Conservation (phyloP, 2,329 filamentous ascomycete genomes). For the Curvularia lunata region DNA sequence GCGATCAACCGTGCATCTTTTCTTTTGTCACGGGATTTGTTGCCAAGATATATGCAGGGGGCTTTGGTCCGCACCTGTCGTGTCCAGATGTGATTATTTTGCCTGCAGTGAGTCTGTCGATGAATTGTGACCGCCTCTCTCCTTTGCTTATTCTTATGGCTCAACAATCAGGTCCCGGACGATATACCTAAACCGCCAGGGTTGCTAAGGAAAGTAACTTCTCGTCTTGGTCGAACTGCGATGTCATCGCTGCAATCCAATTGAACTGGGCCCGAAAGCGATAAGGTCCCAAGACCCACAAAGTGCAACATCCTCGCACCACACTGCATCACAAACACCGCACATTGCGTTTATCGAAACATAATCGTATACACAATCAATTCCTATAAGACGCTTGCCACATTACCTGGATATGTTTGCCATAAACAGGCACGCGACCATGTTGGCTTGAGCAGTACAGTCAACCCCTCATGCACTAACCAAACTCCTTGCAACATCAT, state of each 20-base stretch:
- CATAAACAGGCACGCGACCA: constrained; percentile 27
- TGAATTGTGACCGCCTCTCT: constrained; percentile 1
- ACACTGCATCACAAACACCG: background rate
- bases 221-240: background rate
- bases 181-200: background rate
- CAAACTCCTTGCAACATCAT: constrained; percentile 23
- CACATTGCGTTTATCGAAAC: background rate
- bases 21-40: constrained; percentile 7
- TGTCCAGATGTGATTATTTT: constrained; percentile 3
- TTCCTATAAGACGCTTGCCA: background rate
- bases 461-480: constrained; percentile 40
- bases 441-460: constrained; percentile 20
- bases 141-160: background rate
- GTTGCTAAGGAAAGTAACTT: background rate
- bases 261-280: background rate
- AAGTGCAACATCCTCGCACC: background rate
- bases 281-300: background rate
- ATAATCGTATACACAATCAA: background rate
- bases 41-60: constrained; percentile 14
- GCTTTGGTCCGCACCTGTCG: constrained; percentile 5
- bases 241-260: constrained; percentile 1
- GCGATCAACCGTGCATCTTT: constrained; percentile 7
- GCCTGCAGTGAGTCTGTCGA: constrained; percentile 5
- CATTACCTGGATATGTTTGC: constrained; percentile 26
- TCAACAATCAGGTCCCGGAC: background rate